Conservation (phyloP, 208 protist genomes). For the Crithidia expoeki region DNA sequence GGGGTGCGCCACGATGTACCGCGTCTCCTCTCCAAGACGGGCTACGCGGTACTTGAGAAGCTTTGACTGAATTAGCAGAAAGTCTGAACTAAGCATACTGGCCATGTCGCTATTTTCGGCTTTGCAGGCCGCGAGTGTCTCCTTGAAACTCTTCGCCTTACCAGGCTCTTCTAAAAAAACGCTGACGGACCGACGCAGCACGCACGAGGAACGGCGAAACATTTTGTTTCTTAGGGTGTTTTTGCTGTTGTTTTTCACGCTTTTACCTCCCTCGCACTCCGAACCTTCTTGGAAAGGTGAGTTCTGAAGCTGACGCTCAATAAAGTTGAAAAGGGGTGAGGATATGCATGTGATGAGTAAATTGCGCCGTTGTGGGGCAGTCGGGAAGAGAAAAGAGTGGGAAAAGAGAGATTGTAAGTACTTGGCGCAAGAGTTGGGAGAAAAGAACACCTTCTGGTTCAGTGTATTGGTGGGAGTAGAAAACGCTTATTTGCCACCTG, state of each 20-base stretch:
- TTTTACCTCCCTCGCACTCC: not conserved
- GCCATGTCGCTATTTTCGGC: slow-evolving; percentile 72
- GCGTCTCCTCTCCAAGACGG: slow-evolving; percentile 64
- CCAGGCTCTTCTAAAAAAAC: slow-evolving; percentile 67
- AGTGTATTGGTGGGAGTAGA: no score
- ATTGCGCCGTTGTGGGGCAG: not conserved
- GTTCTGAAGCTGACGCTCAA: not conserved
- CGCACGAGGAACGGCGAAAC: slow-evolving; percentile 46
- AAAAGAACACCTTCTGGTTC: no score
- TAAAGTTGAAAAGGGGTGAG: not conserved
- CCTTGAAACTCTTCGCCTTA: slow-evolving; percentile 51
- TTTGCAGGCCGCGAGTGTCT: slow-evolving; percentile 57
- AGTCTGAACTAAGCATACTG: slow-evolving; percentile 65
- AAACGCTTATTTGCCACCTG: no score
- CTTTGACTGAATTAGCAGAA: slow-evolving; percentile 67
- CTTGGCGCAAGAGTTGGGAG: no score
- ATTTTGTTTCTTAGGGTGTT: slow-evolving; percentile 19
- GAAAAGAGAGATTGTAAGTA: not conserved
- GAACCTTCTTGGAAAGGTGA: not conserved
- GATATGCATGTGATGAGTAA: not conserved
- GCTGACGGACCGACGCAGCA: slow-evolving; percentile 49
- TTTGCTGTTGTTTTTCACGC: not conserved
- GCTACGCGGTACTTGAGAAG: slow-evolving; percentile 78
- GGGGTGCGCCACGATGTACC: slow-evolving; percentile 54
- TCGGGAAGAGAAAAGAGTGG: not conserved